Conservation (phyloP, 495 filamentous ascomycete species). For the Coniosporium apollinis region DNA sequence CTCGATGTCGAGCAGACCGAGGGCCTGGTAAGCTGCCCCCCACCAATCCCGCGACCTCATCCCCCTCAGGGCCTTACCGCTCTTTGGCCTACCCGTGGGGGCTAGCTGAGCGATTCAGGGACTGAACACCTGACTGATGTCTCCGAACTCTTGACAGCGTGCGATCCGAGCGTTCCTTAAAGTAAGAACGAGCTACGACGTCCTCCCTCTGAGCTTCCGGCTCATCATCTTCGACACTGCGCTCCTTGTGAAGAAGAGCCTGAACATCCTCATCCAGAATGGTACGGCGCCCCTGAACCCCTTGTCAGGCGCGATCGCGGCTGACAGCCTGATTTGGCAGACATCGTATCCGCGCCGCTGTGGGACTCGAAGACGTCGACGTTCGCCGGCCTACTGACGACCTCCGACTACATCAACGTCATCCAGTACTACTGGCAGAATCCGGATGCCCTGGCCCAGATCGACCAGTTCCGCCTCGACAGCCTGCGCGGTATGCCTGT, state of each 20-base stretch:
- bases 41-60: no score
- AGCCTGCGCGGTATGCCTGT: constrained; percentile 64
- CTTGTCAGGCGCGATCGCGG: neutral
- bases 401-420: constrained; percentile 95
- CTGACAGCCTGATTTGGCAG: constrained; percentile 27
- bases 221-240: constrained; percentile 91
- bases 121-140: no score
- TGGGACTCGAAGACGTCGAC: constrained; percentile 93
- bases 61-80: no score
- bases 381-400: constrained; percentile 88
- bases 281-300: constrained; percentile 34
- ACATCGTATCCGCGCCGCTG: constrained; percentile 92
- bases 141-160: constrained; percentile 43
- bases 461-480: constrained; percentile 88
- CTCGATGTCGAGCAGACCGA: constrained; percentile 85
- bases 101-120: no score
- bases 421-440: constrained; percentile 99
- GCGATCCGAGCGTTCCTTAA: constrained; percentile 92
- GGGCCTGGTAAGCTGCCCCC: constrained; percentile 56
- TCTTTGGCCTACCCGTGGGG: no score
- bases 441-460: constrained; percentile 68
- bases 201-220: constrained; percentile 91
- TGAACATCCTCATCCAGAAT: constrained; percentile 94
- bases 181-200: constrained; percentile 93
- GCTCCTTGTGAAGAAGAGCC: constrained; percentile 88